A percentile compares a stretch with the other conserved stretches of the same genome.
Evolutionary conservation across 73 alveolate genomes (phyloP).

Genomic region (Paramecium sonneborni): DNA sequence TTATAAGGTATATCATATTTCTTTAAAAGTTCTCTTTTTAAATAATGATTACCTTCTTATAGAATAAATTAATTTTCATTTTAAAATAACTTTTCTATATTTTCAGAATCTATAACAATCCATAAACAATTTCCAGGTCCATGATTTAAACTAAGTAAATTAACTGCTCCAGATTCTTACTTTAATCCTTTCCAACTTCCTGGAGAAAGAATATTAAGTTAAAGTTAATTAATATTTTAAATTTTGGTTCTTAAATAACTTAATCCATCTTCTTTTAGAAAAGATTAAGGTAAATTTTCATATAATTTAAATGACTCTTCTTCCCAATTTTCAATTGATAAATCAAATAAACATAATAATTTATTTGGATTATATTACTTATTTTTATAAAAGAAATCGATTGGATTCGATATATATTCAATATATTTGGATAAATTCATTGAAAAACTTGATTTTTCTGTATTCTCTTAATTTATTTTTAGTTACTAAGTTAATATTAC

Average conservation of each 20-base stretch:
- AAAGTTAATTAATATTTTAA: background rate
- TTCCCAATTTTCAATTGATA: background rate
- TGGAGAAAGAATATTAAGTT: background rate
- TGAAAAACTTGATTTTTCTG: background rate
- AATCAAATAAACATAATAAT: background rate
- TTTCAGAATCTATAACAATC: background rate
- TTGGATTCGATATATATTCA: background rate
- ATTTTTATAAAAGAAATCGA: background rate
- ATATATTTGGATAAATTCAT: background rate
- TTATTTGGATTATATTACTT: background rate
- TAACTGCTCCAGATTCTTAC: background rate
- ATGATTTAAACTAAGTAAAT: background rate
- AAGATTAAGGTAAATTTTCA: background rate
- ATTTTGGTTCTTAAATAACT: background rate
- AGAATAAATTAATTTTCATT: background rate
- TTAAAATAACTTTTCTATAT: background rate
- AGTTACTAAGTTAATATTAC: background rate
- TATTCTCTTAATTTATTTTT: background rate
- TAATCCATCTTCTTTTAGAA: background rate
- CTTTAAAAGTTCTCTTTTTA: background rate
- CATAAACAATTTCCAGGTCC: constrained; percentile 34
- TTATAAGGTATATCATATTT: background rate
- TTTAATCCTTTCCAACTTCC: background rate
- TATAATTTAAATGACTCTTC: background rate
- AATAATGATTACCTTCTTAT: background rate